Base-by-base conservation (phyloP, 208 protist genomes). In the Herpetomonas samuelpessoai region DNA sequence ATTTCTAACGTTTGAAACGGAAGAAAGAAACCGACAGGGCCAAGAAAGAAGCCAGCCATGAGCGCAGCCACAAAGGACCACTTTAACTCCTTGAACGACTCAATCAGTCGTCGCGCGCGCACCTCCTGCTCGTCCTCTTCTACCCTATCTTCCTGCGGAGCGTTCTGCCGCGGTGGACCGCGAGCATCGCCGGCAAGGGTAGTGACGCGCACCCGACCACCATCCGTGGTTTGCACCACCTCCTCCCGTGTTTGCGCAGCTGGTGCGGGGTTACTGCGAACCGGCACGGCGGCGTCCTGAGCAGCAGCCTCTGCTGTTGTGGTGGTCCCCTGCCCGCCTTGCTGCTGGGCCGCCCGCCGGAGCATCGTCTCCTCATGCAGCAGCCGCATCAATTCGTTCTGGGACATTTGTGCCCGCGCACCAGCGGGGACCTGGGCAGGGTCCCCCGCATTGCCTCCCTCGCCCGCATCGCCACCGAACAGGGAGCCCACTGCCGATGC, bases 1-100 rank as follows among this genome's bases (percentile, higher is more conserved):
- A 28, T 2, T 22, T 57, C 54, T 12, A 56, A 10, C 7, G 18
- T 16, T 19, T 51, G 7, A n/a, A 51, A 29, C 24, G 31, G 62
- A 7, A 70, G 3, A 6, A 70, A 41, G 10, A 64, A 28, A 14
- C 21, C 56, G 57, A 63, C 29, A 7, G 64, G 64, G 7, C 64
- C 64, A 18, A 64, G 25, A 19, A 70, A 38, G 9, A 63, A 49
- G 27, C 64, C 64, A 3, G 41, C 16, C 3, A 57, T 7, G 2
- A 70, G n/a, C 12, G 12, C 14, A 4, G 55, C 4, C 7, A 7
- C 6, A 45, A 55, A 25, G 24, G 41, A 65, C 21, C 47, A 38
- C 24, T 22, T 30, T 24, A 9, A 18, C 16, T 62, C 44, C 24
- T 39, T n/a, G 24, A 63, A 28, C 12, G 4, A 10, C 57, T 22